Evolutionary conservation across 768 basidiomycete species (phyloP), one percentile per base, ranked within the genome.

Genomic region (Calvatia gigantea): DNA sequence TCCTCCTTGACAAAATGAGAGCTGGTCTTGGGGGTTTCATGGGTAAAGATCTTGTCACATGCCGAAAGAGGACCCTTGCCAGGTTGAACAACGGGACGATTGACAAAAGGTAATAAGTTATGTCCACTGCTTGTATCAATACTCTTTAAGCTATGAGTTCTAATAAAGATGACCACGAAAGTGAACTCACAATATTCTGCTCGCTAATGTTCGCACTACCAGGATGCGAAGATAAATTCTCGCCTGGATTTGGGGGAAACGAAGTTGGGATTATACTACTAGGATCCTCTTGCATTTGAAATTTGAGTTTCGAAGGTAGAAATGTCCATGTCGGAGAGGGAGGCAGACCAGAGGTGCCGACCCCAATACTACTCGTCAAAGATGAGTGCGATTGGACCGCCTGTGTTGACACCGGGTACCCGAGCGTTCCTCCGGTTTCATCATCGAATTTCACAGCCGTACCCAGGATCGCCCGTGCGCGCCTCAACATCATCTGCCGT

Each of bases 401-500:
- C 23, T 54, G 44, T 14, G 45, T 54, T 28, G 54, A 46, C 17
- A 37, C 28, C 11, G 45, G 33, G 21, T 29, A 37, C 21, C 33
- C 51, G n/a, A 45, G 39, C 23, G 31, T 32, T 11, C 27, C 28
- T 35, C 45, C 23, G 2, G n/a, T 6, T 14, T 60, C 49, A 7
- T 12, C 55, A 14, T 23, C 54, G 6, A 57, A 57, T 17, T 58
- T 51, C 12, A 60, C 39, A n/a, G 61, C 32, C 6, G 63, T 19
- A 23, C 63, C 61, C 6, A 79, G 61, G 29, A 78, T 51, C 17
- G 57, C 61, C 46, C 67, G 67, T 2, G 76, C 76, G 45, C 70
- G 70, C 32, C 69, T 66, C 31, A 75, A 64, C 37, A 79, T 79
- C 23, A 60, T 58, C 29, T 69, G 67, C 7, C 85, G 80, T 4